phyloP scores from a whole-genome alignment of 2,329 filamentous ascomycete genomes.

The Simplicillium aogashimaense region DNA sequence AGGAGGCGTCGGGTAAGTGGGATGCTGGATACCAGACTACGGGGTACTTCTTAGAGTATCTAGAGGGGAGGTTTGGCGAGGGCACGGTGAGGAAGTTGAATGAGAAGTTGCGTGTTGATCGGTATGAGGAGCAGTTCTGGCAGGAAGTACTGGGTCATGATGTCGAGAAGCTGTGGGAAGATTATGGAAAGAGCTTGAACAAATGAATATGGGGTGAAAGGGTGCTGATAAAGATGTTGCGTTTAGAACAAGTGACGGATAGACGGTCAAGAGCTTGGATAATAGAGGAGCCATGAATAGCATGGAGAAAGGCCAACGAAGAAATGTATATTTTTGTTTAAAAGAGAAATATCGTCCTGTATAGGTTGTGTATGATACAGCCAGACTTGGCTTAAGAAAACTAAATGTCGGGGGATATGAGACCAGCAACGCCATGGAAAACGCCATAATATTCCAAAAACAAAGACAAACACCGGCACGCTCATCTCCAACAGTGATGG shows the following conservation, averaged over 20 bases:
- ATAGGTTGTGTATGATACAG: too few relatives aligned
- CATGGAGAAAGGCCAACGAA: background rate
- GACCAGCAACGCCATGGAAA: too few relatives aligned
- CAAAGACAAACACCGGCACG: too few relatives aligned
- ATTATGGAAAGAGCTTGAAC: slow-evolving; percentile 43
- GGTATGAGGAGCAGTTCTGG: slow-evolving; percentile 65
- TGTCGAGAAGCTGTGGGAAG: slow-evolving; percentile 62
- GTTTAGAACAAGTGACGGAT: background rate
- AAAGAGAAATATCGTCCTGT: too few relatives aligned
- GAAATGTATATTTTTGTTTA: background rate
- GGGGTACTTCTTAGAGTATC: slow-evolving; percentile 80
- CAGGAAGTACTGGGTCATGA: slow-evolving; percentile 53
- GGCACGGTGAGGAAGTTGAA: slow-evolving; percentile 56
- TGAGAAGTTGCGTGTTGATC: slow-evolving; percentile 50
- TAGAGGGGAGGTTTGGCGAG: slow-evolving; percentile 57
- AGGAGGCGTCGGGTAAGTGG: slow-evolving; percentile 52
- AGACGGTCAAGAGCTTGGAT: background rate
- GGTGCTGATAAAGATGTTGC: background rate
- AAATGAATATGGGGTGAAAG: slow-evolving; percentile 9
- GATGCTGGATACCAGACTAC: slow-evolving; percentile 85
- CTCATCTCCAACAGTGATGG: too few relatives aligned
- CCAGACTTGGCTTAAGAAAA: too few relatives aligned
- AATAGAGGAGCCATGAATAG: background rate
- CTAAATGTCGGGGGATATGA: too few relatives aligned
- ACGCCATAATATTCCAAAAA: too few relatives aligned